These are phyloP conservation scores for Aquilaria malaccensis DNA, from an alignment of 345 rosid genomes.

Conservation along the genomic window DNA sequence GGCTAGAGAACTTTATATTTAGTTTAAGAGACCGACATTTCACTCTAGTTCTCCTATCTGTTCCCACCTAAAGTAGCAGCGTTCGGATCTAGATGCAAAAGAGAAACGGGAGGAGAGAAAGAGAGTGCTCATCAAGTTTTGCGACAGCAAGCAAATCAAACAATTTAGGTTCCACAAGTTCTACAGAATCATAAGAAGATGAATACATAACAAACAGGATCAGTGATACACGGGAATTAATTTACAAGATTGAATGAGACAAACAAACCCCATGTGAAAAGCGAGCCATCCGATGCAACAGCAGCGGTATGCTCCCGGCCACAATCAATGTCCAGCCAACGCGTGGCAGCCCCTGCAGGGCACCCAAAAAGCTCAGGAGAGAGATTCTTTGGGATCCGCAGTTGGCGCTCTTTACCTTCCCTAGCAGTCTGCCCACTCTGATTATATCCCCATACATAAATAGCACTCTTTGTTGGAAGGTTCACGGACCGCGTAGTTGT, in stretches of 20 bases:
- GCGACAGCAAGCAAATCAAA: background rate
- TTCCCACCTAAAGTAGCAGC: too few relatives aligned
- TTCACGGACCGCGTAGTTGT: conserved; percentile 25
- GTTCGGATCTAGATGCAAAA: background rate
- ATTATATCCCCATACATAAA: conserved; percentile 96
- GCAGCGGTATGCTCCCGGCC: conserved; percentile 96
- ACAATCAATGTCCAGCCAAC: conserved; percentile 90
- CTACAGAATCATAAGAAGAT: background rate
- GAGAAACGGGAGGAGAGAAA: background rate
- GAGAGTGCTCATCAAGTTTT: background rate
- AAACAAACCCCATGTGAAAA: conserved; percentile 88
- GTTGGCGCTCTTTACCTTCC: conserved; percentile 54
- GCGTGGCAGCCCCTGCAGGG: conserved; percentile 65
- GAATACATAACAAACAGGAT: background rate
- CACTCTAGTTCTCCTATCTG: too few relatives aligned
- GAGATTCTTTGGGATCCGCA: conserved; percentile 90
- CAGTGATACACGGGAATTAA: background rate
- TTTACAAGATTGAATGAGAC: conserved; percentile 1
- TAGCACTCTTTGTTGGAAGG: conserved; percentile 75
- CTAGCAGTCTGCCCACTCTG: conserved; percentile 93
- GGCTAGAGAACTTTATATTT: background rate
- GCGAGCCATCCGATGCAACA: conserved; percentile 94
- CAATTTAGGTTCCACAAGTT: background rate
- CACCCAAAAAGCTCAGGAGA: conserved; percentile 92
- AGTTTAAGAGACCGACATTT: too few relatives aligned